Evolutionary conservation across 306 rosid species (phyloP).

Genomic region (Cajanus cajan): DNA sequence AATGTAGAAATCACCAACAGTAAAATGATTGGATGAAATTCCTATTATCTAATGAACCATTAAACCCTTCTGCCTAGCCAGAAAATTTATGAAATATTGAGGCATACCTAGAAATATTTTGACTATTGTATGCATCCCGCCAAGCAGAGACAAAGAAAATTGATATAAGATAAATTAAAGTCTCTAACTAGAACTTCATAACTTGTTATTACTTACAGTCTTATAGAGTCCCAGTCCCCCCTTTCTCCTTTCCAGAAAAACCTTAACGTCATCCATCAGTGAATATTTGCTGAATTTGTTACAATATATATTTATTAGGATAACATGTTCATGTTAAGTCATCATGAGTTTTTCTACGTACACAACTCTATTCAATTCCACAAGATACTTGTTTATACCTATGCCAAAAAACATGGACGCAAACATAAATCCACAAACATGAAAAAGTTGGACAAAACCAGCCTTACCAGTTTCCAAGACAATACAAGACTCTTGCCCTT

Average conservation of each 20-base stretch:
- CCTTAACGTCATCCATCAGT: not conserved
- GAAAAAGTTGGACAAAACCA: constrained; percentile 1
- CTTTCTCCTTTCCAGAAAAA: constrained; percentile 6
- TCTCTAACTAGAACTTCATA: not conserved
- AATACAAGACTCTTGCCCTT: not conserved
- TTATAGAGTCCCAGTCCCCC: not conserved
- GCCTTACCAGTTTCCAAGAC: not conserved
- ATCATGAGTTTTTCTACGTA: not conserved
- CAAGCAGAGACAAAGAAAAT: not conserved
- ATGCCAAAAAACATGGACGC: not conserved
- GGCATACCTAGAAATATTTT: not conserved
- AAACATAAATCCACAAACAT: not conserved
- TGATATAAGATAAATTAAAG: not conserved
- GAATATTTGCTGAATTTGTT: not conserved
- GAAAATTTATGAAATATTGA: not conserved
- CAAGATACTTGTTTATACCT: not conserved
- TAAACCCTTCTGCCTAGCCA: not conserved
- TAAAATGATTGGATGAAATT: not conserved
- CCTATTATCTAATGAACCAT: constrained; percentile 4
- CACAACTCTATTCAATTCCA: constrained; percentile 2
- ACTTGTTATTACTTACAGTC: not conserved
- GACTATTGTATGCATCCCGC: not conserved
- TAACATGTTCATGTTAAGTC: too few species aligned
- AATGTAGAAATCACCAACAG: not conserved
- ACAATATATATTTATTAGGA: not conserved